Evolutionary conservation across 768 basidiomycete species (phyloP).

Genomic region (Arthromyces matolae): DNA sequence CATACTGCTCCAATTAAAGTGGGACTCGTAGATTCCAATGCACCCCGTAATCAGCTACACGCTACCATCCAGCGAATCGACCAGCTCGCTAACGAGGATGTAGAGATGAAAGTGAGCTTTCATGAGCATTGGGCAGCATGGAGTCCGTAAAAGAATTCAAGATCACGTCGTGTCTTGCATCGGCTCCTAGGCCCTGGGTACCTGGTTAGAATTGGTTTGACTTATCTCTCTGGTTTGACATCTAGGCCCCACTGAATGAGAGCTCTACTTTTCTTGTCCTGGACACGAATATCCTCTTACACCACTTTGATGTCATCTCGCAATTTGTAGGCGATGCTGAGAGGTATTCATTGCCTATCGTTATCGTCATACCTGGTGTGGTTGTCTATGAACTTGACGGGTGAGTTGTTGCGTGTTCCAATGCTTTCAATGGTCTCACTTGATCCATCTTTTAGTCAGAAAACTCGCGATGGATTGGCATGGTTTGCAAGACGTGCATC

Average conservation of each 20-base stretch:
- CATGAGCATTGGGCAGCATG: slow-evolving; percentile 1
- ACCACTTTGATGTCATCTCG: slow-evolving; percentile 59
- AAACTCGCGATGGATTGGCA: slow-evolving; percentile 42
- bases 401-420: slow-evolving; percentile 30
- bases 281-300: slow-evolving; percentile 78
- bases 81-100: slow-evolving; percentile 58
- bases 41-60: slow-evolving; percentile 26
- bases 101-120: slow-evolving; percentile 65
- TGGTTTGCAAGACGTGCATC: slow-evolving; percentile 72
- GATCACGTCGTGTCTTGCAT: neutral
- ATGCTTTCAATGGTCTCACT: neutral
- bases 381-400: slow-evolving; percentile 78
- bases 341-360: slow-evolving; percentile 41
- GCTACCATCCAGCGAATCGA: slow-evolving; percentile 51
- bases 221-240: slow-evolving; percentile 6
- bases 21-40: slow-evolving; percentile 17
- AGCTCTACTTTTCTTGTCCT: slow-evolving; percentile 51
- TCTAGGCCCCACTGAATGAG: slow-evolving; percentile 41
- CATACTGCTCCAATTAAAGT: too few species aligned
- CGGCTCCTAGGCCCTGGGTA: too few species aligned
- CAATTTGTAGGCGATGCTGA: slow-evolving; percentile 65
- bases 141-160: slow-evolving; percentile 2
- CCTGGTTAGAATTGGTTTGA: too few species aligned
- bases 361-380: slow-evolving; percentile 67
- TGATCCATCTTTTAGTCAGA: slow-evolving; percentile 35